phyloP scores from a whole-genome alignment of 371 early-diverging fungal species.

The Mucor lusitanicus region DNA sequence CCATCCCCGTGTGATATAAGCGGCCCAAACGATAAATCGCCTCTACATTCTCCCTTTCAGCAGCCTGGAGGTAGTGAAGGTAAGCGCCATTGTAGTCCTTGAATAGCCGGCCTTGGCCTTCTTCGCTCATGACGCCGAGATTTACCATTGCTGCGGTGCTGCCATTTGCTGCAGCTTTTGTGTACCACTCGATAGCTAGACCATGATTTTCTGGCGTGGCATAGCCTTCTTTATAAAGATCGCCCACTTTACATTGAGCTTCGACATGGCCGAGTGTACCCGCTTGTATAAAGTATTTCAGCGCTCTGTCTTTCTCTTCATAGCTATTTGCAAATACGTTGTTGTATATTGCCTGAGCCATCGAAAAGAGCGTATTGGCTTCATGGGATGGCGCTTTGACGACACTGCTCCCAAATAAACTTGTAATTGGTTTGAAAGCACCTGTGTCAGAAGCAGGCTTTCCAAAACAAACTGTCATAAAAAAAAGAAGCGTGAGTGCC shows the following conservation, averaged over 20 bases:
- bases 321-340: background rate
- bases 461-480: background rate
- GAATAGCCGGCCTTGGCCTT: background rate
- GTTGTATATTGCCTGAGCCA: background rate
- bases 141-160: background rate
- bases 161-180: background rate
- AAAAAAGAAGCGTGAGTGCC: no score
- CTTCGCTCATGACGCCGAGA: constrained; percentile 2
- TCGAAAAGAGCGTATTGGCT: background rate
- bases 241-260: background rate
- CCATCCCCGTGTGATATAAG: background rate
- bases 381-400: background rate
- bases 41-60: background rate
- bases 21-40: background rate
- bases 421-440: background rate
- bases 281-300: background rate
- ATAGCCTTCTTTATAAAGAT: background rate
- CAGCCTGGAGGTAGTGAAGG: background rate
- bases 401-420: background rate
- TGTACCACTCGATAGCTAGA: background rate
- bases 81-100: background rate
- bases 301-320: background rate
- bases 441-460: no score
- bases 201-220: background rate
- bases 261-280: background rate